Evolutionary conservation across 2,329 filamentous ascomycete species (phyloP).

Genomic region (Alternaria hordeiaustralica): DNA sequence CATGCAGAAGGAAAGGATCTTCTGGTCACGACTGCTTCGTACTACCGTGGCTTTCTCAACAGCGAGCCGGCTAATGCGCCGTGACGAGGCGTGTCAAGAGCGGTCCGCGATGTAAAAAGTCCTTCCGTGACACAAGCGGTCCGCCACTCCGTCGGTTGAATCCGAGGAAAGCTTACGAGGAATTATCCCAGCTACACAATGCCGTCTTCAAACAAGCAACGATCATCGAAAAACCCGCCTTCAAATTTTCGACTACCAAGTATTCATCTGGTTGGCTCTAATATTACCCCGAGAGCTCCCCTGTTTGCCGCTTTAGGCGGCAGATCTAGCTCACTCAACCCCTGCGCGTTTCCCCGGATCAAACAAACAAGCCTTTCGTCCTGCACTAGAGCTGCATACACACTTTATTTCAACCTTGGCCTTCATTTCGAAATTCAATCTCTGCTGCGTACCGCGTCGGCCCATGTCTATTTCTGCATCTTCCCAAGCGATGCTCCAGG

Average conservation of each 20-base stretch:
- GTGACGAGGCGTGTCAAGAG: slow-evolving; percentile 9
- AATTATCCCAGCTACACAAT: slow-evolving; percentile 20
- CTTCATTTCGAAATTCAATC: slow-evolving; percentile 29
- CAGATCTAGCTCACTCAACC: slow-evolving; percentile 19
- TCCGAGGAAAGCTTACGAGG: slow-evolving; percentile 13
- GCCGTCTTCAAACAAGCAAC: slow-evolving; percentile 29
- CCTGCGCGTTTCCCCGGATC: slow-evolving; percentile 20
- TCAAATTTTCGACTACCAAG: slow-evolving; percentile 15
- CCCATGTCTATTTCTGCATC: slow-evolving; percentile 16
- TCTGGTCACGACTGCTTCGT: not conserved
- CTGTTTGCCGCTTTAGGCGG: slow-evolving; percentile 26
- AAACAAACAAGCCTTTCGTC: slow-evolving; percentile 22
- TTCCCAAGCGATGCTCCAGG: slow-evolving; percentile 14
- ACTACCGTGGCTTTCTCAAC: not conserved
- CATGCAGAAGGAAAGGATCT: not conserved
- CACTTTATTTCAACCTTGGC: slow-evolving; percentile 42
- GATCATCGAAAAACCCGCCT: slow-evolving; percentile 26
- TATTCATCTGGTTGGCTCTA: slow-evolving; percentile 7
- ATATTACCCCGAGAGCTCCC: slow-evolving; percentile 3
- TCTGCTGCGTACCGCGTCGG: slow-evolving; percentile 12
- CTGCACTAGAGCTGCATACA: slow-evolving; percentile 33
- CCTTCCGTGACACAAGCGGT: slow-evolving; percentile 27
- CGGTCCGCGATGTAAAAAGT: not conserved
- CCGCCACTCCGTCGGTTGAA: slow-evolving; percentile 43
- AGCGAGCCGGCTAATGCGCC: slow-evolving; percentile 15